Percentiles rank a stretch among this genome's conserved stretches.
Conservation (phyloP, 1,284 basidiomycete genomes). For the Ceratobasidium sp. region DNA sequence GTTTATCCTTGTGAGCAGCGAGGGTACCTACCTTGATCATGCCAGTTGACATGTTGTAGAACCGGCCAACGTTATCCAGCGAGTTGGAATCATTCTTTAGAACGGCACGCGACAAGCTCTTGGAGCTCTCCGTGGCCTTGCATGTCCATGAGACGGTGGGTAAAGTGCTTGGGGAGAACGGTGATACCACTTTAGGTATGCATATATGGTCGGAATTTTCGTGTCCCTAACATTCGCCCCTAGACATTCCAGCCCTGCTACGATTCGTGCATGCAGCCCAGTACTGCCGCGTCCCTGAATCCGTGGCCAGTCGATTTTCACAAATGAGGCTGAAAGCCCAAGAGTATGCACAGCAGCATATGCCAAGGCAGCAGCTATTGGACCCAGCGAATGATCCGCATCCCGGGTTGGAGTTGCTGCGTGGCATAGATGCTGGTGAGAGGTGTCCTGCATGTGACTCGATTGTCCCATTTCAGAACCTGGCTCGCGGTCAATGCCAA, state of each 20-base stretch:
- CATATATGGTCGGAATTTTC: not conserved
- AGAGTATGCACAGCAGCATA: conserved; percentile 3
- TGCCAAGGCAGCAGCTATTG: not conserved
- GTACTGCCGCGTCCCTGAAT: not conserved
- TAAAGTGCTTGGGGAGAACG: not conserved
- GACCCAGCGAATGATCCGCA: not conserved
- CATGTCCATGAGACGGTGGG: not conserved
- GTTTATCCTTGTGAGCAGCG: conserved; percentile 30
- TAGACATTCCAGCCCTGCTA: conserved; percentile 11
- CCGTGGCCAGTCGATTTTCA: not conserved
- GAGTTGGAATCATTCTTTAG: conserved; percentile 3
- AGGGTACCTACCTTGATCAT: not conserved
- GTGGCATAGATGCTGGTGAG: conserved; percentile 21
- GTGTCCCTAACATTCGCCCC: not conserved
- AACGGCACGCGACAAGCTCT: not conserved
- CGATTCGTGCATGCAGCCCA: conserved; percentile 33
- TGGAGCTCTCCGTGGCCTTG: conserved; percentile 17
- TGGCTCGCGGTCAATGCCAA: conserved; percentile 34
- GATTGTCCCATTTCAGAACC: conserved; percentile 25
- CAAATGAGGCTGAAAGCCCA: not conserved
- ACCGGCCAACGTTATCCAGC: conserved; percentile 2
- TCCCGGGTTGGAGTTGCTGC: conserved; percentile 1
- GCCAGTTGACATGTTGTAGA: conserved; percentile 11
- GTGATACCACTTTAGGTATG: not conserved
- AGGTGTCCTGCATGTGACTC: conserved; percentile 28